phyloP scores from a whole-genome alignment of 352 stramenopile species.

The Phytophthora lateralis region DNA sequence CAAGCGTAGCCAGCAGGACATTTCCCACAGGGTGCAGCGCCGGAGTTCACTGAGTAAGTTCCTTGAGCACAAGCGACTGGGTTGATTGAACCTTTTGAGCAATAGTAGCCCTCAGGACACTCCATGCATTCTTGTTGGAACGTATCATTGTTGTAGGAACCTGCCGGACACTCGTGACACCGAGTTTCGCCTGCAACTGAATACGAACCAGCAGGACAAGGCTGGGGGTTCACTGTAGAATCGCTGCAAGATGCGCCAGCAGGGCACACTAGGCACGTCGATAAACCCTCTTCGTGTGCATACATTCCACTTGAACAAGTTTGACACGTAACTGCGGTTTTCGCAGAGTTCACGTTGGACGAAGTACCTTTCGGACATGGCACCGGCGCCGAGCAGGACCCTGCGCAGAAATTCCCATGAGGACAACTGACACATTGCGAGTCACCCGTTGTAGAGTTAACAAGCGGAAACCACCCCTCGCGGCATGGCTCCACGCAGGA shows the following conservation, averaged over 20 bases:
- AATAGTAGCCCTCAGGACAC: constrained; percentile 62
- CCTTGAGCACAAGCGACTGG: constrained; percentile 41
- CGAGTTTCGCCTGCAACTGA: constrained; percentile 33
- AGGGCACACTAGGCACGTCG: constrained; percentile 46
- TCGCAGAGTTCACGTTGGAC: constrained; percentile 41
- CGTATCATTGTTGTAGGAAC: constrained; percentile 39
- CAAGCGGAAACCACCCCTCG: constrained; percentile 53
- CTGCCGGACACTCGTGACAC: constrained; percentile 57
- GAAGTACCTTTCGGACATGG: constrained; percentile 50
- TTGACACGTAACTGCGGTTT: constrained; percentile 30
- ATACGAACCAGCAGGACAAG: constrained; percentile 65
- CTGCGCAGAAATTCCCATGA: constrained; percentile 53
- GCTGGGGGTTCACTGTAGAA: constrained; percentile 13
- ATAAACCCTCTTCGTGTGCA: constrained; percentile 35
- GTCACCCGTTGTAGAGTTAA: constrained; percentile 38
- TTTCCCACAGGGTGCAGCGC: constrained; percentile 32
- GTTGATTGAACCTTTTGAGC: constrained; percentile 30
- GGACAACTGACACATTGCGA: constrained; percentile 53
- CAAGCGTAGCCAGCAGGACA: constrained; percentile 43
- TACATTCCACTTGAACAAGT: constrained; percentile 54
- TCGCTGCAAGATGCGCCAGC: constrained; percentile 39
- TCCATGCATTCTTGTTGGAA: constrained; percentile 38
- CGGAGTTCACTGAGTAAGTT: constrained; percentile 44
- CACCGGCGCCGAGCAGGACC: constrained; percentile 42
- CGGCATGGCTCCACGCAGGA: constrained; percentile 56